Evolutionary conservation across 768 basidiomycete species (phyloP).

Genomic region (Pleurotus salmoneostramineus): DNA sequence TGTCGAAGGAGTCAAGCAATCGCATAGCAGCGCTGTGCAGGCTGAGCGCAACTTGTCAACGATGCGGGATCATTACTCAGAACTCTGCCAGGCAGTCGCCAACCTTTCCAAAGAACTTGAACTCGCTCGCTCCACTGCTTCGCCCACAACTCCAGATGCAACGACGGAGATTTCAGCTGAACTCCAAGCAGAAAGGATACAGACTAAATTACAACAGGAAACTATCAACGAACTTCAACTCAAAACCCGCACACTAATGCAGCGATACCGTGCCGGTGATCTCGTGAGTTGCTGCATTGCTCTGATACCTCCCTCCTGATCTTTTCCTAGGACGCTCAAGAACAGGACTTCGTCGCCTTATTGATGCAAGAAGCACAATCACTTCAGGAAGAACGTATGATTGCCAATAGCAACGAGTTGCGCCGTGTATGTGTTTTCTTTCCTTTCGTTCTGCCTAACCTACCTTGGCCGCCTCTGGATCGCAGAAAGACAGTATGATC

Average conservation of each 20-base stretch:
- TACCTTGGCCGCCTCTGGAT: conserved; percentile 6
- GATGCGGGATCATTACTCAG: neutral
- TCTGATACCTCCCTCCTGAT: neutral
- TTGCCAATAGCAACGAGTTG: conserved; percentile 54
- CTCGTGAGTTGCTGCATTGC: conserved; percentile 32
- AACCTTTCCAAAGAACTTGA: neutral
- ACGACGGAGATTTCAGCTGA: neutral
- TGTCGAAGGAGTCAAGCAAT: conserved; percentile 22
- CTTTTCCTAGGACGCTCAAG: conserved; percentile 37
- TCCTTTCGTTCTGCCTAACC: conserved; percentile 1
- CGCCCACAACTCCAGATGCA: neutral
- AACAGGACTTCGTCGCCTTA: conserved; percentile 44
- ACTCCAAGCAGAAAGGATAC: neutral
- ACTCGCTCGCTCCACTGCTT: neutral
- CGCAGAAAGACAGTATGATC: conserved; percentile 46
- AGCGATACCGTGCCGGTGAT: conserved; percentile 40
- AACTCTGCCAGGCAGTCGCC: neutral
- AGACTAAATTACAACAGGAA: conserved; percentile 13
- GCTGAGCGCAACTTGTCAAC: conserved; percentile 21
- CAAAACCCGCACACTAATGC: conserved; percentile 22
- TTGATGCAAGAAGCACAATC: conserved; percentile 41
- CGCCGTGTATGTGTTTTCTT: conserved; percentile 34
- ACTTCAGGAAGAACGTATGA: conserved; percentile 47
- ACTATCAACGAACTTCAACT: conserved; percentile 21
- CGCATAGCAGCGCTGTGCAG: conserved; percentile 14